Evolutionary conservation across 345 rosid species (phyloP), one percentile per base, ranked within the genome.

Genomic region (Brassica napus): DNA sequence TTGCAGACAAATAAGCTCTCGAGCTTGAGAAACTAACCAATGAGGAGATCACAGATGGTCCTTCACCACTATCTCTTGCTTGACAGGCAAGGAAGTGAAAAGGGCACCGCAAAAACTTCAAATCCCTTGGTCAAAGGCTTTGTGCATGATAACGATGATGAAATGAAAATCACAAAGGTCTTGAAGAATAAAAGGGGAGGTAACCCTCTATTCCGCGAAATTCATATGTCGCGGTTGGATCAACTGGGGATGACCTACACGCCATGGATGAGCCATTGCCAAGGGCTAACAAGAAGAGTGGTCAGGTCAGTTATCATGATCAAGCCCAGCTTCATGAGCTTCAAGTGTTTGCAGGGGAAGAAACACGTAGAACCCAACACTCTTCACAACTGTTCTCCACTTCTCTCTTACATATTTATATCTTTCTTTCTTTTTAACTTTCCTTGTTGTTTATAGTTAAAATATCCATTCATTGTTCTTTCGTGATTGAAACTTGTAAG

Each of bases 311-410:
- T 69, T 70, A 52, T 80, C 58, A 52, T 61, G 62, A 63, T 61
- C 67, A 69, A 74, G 68, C 9, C 58, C 76, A 72, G 74, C 74
- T 72, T 59, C 49, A 49, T 31, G 81, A 72, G 61, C 89, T 95
- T 52, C 97, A 91, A 79, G 84, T 92, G 77, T 95, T 95, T 86
- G 99, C 99, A 71, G 99, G 97, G 77, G 99, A 95, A 74, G 97
- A 92, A 59, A 92, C 99, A 26, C 98, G 91, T 73, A 87, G 93
- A 85, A 92, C 92, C 59, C 97, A 18, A 37, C 34, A 3, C 49
- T 14, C 12, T 42, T 42, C 49, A 42, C 42, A 37, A 42, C 49
- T 42, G 4, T 10, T 42, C 2, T 42, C 49, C 14, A 9, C 14
- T 42, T 42, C 2, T 42, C 49, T 42, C 49, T 9, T 9, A 42